Conservation (phyloP, 306 rosid species). For the Argentina anserina region DNA sequence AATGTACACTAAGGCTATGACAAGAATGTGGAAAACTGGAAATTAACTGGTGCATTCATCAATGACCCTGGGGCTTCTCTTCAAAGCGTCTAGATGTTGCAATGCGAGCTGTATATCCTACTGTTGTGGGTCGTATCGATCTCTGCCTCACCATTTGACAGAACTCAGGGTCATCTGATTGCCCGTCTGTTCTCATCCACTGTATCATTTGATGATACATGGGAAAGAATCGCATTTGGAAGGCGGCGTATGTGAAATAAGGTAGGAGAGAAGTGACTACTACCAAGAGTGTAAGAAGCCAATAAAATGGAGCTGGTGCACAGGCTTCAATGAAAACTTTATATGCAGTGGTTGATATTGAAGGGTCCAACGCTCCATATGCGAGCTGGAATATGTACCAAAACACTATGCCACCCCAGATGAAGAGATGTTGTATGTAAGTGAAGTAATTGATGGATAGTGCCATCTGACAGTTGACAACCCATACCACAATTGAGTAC, state of each 20-base stretch:
- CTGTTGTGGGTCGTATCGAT: constrained; percentile 66
- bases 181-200: constrained; percentile 80
- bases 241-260: constrained; percentile 51
- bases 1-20: constrained; percentile 34
- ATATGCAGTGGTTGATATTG: constrained; percentile 76
- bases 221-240: constrained; percentile 86
- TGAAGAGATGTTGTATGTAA: constrained; percentile 76
- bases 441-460: constrained; percentile 81
- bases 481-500: constrained; percentile 93
- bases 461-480: constrained; percentile 95
- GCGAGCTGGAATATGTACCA: constrained; percentile 86
- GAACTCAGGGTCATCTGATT: constrained; percentile 69
- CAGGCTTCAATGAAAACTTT: constrained; percentile 85
- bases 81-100: constrained; percentile 61
- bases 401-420: constrained; percentile 77
- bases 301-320: constrained; percentile 76
- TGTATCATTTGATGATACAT: constrained; percentile 83
- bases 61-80: constrained; percentile 24
- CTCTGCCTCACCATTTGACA: constrained; percentile 70
- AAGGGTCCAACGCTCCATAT: constrained; percentile 77
- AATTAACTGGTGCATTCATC: constrained; percentile 4
- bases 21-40: constrained; percentile 6
- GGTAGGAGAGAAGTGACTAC: constrained; percentile 60
- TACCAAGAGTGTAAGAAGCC: constrained; percentile 71
- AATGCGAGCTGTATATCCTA: constrained; percentile 85